Conservation (phyloP, 306 rosid species). For the Casuarina glauca region DNA sequence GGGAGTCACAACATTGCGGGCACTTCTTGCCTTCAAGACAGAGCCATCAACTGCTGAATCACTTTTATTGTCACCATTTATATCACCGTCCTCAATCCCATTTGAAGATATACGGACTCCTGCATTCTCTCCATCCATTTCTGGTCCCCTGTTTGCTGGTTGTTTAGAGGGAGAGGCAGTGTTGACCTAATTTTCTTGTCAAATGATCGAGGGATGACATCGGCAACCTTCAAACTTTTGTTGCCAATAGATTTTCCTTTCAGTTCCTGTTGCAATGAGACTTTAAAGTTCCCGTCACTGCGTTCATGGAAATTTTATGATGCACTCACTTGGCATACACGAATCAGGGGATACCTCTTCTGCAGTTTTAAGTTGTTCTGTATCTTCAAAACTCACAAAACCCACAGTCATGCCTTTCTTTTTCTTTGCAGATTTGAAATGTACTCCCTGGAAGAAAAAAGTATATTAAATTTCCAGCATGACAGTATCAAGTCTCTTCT, state of each 20-base stretch:
- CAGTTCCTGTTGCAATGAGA: slow-evolving; percentile 50
- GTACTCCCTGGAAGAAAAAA: slow-evolving; percentile 48
- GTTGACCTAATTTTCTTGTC: slow-evolving; percentile 54
- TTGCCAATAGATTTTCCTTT: slow-evolving; percentile 66
- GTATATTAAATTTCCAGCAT: slow-evolving; percentile 4
- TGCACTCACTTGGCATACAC: slow-evolving; percentile 19
- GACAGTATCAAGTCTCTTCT: slow-evolving; percentile 2
- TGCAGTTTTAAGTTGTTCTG: slow-evolving; percentile 63
- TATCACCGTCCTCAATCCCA: slow-evolving; percentile 46
- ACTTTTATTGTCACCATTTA: slow-evolving; percentile 24
- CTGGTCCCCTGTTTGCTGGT: slow-evolving; percentile 6
- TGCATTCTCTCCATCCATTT: slow-evolving; percentile 32
- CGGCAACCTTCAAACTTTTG: slow-evolving; percentile 66
- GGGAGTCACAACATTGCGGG: slow-evolving; percentile 78
- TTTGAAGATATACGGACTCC: slow-evolving; percentile 28
- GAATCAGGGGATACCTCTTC: slow-evolving; percentile 49
- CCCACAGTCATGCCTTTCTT: slow-evolving; percentile 83
- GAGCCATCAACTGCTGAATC: slow-evolving; percentile 41
- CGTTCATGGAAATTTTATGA: slow-evolving; percentile 20
- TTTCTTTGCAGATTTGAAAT: slow-evolving; percentile 76
- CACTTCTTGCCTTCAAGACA: slow-evolving; percentile 46
- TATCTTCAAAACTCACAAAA: slow-evolving; percentile 64
- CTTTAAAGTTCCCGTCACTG: slow-evolving; percentile 3
- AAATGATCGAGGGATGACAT: slow-evolving; percentile 69
- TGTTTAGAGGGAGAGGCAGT: slow-evolving; percentile 23